phyloP scores from a whole-genome alignment of 768 basidiomycete genomes.

The Tulasnella sp. region DNA sequence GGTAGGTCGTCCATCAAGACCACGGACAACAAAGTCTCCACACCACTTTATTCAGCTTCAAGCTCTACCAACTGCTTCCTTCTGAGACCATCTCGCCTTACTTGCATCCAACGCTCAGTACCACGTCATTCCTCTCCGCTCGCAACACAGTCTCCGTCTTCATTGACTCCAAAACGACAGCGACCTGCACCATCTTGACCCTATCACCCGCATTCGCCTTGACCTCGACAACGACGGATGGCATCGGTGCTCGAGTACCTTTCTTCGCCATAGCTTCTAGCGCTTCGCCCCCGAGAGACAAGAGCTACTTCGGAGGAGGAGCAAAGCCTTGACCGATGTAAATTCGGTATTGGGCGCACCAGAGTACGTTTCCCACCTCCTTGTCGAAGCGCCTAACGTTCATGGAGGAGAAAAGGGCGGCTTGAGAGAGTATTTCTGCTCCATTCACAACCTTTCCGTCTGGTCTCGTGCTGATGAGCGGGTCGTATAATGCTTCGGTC shows the following conservation, averaged over 20 bases:
- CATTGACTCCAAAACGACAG: constrained; percentile 91
- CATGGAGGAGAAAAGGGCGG: constrained; percentile 59
- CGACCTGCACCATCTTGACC: constrained; percentile 74
- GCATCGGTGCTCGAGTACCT: constrained; percentile 79
- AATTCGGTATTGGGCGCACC: constrained; percentile 26
- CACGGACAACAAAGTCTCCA: neutral
- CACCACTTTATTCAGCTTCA: neutral
- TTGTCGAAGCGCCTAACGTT: constrained; percentile 52
- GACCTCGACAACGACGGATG: constrained; percentile 89
- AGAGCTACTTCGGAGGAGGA: constrained; percentile 67
- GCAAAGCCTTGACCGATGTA: constrained; percentile 31
- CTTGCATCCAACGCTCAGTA: constrained; percentile 66
- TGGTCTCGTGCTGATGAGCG: constrained; percentile 86
- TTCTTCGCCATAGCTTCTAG: constrained; percentile 46
- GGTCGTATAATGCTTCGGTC: constrained; percentile 86
- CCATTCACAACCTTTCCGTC: constrained; percentile 73
- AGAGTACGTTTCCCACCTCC: constrained; percentile 42
- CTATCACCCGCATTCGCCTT: constrained; percentile 69
- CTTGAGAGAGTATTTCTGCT: constrained; percentile 78
- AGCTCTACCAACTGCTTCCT: constrained; percentile 61
- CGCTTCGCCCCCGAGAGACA: constrained; percentile 60
- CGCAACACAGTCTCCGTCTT: constrained; percentile 92
- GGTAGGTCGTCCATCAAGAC: neutral
- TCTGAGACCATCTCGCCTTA: constrained; percentile 93
- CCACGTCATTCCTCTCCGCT: constrained; percentile 61